These are phyloP conservation scores for Coniochaeta ligniaria DNA, from an alignment of 2,329 filamentous ascomycete genomes.

Conservation along the genomic window DNA sequence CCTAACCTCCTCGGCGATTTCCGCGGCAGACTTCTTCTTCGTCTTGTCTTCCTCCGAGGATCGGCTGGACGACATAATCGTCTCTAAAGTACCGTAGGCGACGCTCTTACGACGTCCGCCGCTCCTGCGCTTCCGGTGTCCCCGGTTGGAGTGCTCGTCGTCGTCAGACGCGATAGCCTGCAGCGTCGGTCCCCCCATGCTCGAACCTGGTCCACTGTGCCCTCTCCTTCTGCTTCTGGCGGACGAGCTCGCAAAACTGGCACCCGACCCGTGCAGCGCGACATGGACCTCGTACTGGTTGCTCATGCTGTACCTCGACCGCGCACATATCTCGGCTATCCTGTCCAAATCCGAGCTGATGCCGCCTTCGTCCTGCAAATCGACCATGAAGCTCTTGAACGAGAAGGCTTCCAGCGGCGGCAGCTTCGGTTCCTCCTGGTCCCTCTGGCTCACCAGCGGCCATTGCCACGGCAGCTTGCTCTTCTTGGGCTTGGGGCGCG, in stretches of 20 bases:
- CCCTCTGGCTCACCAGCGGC: constrained; percentile 9
- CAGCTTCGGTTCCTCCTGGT: constrained; percentile 33
- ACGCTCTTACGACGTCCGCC: constrained; percentile 38
- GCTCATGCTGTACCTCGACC: constrained; percentile 56
- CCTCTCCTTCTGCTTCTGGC: constrained; percentile 13
- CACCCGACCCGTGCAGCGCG: constrained; percentile 51
- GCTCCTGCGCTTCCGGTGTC: constrained; percentile 32
- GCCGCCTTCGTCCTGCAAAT: constrained; percentile 33
- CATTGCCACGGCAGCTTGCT: constrained; percentile 23
- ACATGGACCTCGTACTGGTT: constrained; percentile 63
- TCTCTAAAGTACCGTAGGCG: constrained; percentile 57
- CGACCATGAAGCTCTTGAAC: constrained; percentile 57
- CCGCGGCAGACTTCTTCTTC: constrained; percentile 52
- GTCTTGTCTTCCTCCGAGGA: constrained; percentile 56
- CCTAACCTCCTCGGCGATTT: constrained; percentile 47
- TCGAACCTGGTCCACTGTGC: constrained; percentile 6
- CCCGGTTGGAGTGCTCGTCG: constrained; percentile 30
- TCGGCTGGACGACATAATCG: constrained; percentile 59
- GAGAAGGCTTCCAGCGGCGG: constrained; percentile 57
- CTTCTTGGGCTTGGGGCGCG: constrained; percentile 33
- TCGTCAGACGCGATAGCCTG: constrained; percentile 52
- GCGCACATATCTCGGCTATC: constrained; percentile 61
- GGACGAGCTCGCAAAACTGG: constrained; percentile 16
- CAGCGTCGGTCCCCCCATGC: constrained; percentile 41
- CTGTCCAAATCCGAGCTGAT: constrained; percentile 54